A percentile compares a stretch with the other conserved stretches of the same genome.
Evolutionary conservation across 345 rosid species (phyloP).

Genomic region (Rhodomyrtus tomentosa): DNA sequence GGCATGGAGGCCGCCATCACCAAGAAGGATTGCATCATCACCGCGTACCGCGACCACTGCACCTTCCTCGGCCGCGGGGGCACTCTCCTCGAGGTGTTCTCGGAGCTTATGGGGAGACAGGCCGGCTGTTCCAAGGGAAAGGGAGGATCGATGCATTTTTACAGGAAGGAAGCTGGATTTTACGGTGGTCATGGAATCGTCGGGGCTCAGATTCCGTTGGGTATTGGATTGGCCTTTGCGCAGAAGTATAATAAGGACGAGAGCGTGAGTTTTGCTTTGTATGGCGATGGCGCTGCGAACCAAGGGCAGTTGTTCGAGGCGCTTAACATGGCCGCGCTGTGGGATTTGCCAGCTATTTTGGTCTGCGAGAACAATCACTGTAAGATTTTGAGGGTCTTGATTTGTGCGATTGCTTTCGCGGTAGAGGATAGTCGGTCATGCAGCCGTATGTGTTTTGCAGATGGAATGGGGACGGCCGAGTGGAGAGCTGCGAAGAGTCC

Average conservation of each 20-base stretch:
- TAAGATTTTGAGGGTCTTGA: conserved; percentile 11
- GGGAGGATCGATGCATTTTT: conserved; percentile 98
- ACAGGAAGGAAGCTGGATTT: conserved; percentile 70
- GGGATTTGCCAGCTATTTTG: conserved; percentile 91
- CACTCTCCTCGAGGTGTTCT: conserved; percentile 50
- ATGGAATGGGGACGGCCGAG: conserved; percentile 99
- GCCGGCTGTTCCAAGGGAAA: conserved; percentile 83
- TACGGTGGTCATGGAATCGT: conserved; percentile 98
- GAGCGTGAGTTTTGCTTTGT: conserved; percentile 65
- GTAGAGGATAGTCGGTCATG: not conserved
- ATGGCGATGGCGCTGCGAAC: conserved; percentile 98
- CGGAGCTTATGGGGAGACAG: conserved; percentile 92
- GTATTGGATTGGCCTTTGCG: conserved; percentile 94
- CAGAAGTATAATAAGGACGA: conserved; percentile 89
- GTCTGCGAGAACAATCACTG: conserved; percentile 99
- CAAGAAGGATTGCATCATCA: conserved; percentile 71
- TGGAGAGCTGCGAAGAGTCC: conserved; percentile 98
- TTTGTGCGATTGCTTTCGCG: not conserved
- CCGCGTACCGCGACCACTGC: conserved; percentile 94
- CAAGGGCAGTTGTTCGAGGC: conserved; percentile 98
- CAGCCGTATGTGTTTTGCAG: conserved; percentile 14
- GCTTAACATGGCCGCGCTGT: conserved; percentile 78
- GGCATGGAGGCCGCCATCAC: conserved; percentile 97
- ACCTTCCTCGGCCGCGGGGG: conserved; percentile 80
- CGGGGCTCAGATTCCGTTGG: conserved; percentile 92